phyloP scores from a whole-genome alignment of 2,329 filamentous ascomycete genomes.

The Aspergillus tamarii region DNA sequence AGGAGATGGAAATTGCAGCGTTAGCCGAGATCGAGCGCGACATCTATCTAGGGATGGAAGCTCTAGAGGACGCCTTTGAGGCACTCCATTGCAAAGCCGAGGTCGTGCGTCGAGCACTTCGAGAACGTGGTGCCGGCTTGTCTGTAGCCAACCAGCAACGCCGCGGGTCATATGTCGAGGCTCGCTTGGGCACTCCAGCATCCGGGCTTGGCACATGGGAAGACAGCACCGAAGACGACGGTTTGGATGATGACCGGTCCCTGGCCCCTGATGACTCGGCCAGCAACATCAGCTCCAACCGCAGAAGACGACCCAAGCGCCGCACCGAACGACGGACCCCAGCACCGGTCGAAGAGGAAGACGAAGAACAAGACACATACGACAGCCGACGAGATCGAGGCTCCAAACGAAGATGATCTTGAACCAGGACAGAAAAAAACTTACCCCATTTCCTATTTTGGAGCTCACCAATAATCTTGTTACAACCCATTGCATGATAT shows the following conservation, averaged over 20 bases:
- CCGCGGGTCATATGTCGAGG: slow-evolving; percentile 45
- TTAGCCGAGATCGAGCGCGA: slow-evolving; percentile 90
- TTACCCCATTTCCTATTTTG: background rate
- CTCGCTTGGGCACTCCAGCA: slow-evolving; percentile 47
- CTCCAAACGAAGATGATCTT: slow-evolving; percentile 7
- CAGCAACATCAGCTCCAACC: slow-evolving; percentile 53
- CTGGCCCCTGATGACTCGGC: slow-evolving; percentile 54
- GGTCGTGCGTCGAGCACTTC: slow-evolving; percentile 73
- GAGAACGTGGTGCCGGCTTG: slow-evolving; percentile 80
- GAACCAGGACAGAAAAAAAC: background rate
- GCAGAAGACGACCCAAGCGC: slow-evolving; percentile 49
- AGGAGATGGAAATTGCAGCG: slow-evolving; percentile 89
- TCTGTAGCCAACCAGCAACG: slow-evolving; percentile 52
- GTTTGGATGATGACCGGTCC: slow-evolving; percentile 48
- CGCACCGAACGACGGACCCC: slow-evolving; percentile 54
- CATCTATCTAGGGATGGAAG: slow-evolving; percentile 93
- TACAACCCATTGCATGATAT: slow-evolving; percentile 1
- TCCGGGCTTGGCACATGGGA: slow-evolving; percentile 42
- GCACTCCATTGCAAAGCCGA: slow-evolving; percentile 85
- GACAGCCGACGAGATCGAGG: slow-evolving; percentile 23
- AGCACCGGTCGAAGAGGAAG: slow-evolving; percentile 52
- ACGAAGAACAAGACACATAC: slow-evolving; percentile 42
- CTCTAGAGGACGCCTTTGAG: slow-evolving; percentile 91
- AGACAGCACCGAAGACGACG: slow-evolving; percentile 48
- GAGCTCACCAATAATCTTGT: background rate